These are phyloP conservation scores for Dicorynia guianensis DNA, from an alignment of 306 rosid genomes.

Conservation along the genomic window DNA sequence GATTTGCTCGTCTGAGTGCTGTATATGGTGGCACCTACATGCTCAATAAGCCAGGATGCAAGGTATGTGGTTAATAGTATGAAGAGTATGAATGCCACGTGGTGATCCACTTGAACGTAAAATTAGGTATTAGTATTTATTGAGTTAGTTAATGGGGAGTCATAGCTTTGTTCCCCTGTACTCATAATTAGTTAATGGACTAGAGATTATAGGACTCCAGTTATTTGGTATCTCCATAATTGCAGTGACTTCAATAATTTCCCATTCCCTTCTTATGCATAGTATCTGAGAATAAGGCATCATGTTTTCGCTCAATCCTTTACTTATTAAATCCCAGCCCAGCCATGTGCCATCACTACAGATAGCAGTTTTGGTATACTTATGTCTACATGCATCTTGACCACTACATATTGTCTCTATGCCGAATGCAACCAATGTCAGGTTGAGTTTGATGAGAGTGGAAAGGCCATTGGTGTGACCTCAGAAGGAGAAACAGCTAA, in stretches of 20 bases:
- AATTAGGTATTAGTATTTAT: background rate
- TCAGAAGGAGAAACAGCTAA: slow-evolving; percentile 74
- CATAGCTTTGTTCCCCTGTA: background rate
- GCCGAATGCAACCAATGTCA: slow-evolving; percentile 30
- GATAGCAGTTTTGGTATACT: slow-evolving; percentile 2
- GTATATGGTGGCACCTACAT: slow-evolving; percentile 77
- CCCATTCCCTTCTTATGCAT: background rate
- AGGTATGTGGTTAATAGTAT: slow-evolving; percentile 39
- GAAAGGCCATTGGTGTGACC: slow-evolving; percentile 65
- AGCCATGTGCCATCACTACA: slow-evolving; percentile 1
- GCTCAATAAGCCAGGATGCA: slow-evolving; percentile 71
- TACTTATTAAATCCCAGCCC: slow-evolving; percentile 2
- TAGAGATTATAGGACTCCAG: background rate
- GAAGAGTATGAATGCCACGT: background rate
- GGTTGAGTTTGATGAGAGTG: slow-evolving; percentile 61
- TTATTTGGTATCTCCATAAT: background rate
- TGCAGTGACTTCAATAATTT: background rate
- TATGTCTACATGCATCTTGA: background rate
- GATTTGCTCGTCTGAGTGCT: slow-evolving; percentile 73
- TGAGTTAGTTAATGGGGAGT: background rate
- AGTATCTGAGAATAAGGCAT: background rate
- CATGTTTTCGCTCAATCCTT: background rate
- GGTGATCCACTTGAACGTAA: background rate
- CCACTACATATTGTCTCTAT: background rate
- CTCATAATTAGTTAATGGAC: background rate